Conservation (phyloP, 2,329 filamentous ascomycete species). For the Zymoseptoria tritici region DNA sequence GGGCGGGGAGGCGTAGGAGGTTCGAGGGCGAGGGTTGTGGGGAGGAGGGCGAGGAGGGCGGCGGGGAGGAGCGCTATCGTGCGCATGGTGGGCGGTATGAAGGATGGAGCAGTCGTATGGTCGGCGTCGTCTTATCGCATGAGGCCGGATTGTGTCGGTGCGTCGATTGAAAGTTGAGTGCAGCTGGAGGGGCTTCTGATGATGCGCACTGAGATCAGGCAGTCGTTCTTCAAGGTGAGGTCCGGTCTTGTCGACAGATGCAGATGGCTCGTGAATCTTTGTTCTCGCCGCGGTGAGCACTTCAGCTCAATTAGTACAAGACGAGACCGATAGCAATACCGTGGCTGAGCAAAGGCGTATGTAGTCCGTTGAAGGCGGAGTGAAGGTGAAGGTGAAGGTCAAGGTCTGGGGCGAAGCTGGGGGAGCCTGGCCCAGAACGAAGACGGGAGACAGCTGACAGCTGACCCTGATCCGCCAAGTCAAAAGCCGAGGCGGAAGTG, state of each 20-base stretch:
- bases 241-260: too few species aligned
- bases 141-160: not conserved
- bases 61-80: not conserved
- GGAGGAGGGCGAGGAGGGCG: not conserved
- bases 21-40: not conserved
- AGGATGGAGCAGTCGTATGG: not conserved
- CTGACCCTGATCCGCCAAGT: not conserved
- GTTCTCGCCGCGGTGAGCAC: too few species aligned
- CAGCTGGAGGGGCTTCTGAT: not conserved
- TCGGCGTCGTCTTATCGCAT: not conserved
- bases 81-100: not conserved
- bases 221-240: not conserved
- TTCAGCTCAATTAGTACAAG: not conserved
- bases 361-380: not conserved
- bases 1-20: not conserved
- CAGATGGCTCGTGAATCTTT: too few species aligned
- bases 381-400: not conserved
- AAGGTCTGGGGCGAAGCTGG: not conserved
- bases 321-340: not conserved
- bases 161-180: not conserved
- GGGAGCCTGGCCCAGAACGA: not conserved
- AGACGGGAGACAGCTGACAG: not conserved
- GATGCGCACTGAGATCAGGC: not conserved
- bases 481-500: not conserved
- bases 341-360: not conserved